These are phyloP conservation scores for Ganoderma boninense DNA, from an alignment of 1,284 basidiomycete genomes.

Conservation along the genomic window DNA sequence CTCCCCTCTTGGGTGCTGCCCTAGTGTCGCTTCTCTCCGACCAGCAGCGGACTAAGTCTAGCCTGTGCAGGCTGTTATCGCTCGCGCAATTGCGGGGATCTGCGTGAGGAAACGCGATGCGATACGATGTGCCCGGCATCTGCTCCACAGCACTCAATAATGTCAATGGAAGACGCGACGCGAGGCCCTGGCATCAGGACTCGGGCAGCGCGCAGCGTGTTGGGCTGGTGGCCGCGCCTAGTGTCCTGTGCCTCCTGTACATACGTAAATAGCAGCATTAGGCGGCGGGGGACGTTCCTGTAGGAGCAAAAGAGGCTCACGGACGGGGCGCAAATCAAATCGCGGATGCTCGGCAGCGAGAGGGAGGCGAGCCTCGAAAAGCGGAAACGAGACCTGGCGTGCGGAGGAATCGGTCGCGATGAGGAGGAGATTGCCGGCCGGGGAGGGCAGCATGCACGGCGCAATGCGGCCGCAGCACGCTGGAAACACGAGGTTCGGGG, in stretches of 20 bases:
- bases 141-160: no score
- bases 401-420: neutral
- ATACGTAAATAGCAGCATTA: neutral
- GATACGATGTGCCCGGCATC: neutral
- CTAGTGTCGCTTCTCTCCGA: neutral
- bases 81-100: neutral
- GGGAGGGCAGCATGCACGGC: neutral
- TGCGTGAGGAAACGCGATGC: neutral
- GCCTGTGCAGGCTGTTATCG: neutral
- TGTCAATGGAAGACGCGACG: no score
- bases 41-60: neutral
- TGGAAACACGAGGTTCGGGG: neutral
- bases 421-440: neutral
- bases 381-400: neutral
- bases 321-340: neutral
- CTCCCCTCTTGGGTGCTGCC: neutral
- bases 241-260: neutral
- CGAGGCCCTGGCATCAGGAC: no score
- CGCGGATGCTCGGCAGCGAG: neutral
- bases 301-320: neutral
- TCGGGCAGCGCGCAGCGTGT: neutral
- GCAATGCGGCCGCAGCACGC: constrained; percentile 2
- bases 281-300: neutral
- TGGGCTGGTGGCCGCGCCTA: neutral
- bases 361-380: neutral